Base-by-base conservation (phyloP, 371 early-diverging fungal genomes). In the Chytridium lagenaria region DNA sequence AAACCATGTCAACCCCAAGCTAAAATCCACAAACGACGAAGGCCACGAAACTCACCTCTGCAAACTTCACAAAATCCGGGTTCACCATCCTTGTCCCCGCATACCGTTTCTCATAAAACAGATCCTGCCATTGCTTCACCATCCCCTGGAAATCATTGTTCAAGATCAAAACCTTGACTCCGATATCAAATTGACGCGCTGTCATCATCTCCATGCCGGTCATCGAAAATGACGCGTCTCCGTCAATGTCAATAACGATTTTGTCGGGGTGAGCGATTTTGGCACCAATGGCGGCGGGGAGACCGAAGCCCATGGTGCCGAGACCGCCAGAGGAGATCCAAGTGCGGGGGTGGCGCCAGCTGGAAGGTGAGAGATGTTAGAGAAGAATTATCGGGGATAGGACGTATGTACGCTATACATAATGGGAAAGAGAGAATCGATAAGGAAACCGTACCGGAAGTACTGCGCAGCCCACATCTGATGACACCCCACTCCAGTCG, bases 101-200 rank as follows among this genome's bases (percentile, higher is more conserved):
- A 80, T 95, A 95, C 52, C 98, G 90, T 83, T 95, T 89, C 78
- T 95, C 93, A 78, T 97, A 98, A 81, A 97, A 98, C 66, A 98
- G 88, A 83, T 97, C 97, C 83, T 97, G 97, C 98, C 98, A 97
- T 85, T 98, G 98, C 85, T 95, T 95, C 38, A 97, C 96, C 98
- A 97, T 97, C 50, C 98, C 98, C 83, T 98, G 98, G 94, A 96
- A 98, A 68, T 95, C 94, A 84, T 98, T 98, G 88, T 98, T 97
- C 36, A 98, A 81, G 69, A 98, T 83, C 36, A 98, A 80, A 38
- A 94, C 95, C 89, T 98, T 98, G 83, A 96, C 97, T 44, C 92
- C 93, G 82, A 98, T 95, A 80, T 96, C 92, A 87, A 90, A 97
- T 84, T 97, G 95, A 36, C 95, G 89, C 5, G 97, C 96, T 0